Evolutionary conservation across 495 filamentous ascomycete genomes (phyloP), one percentile per base, ranked within the genome.

Genomic region (Hypoxylon fuscum): DNA sequence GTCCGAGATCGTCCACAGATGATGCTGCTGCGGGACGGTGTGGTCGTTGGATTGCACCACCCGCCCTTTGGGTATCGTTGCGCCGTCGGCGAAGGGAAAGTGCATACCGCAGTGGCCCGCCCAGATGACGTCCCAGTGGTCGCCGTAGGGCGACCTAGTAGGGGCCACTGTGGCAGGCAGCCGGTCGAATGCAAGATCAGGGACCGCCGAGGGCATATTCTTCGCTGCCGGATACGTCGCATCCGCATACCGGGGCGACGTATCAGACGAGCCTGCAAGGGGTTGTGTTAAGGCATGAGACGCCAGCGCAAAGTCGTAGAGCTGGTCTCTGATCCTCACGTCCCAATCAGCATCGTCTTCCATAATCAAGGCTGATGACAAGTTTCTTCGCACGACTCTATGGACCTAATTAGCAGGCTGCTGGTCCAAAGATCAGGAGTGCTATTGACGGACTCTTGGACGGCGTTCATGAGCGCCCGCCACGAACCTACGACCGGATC

Each of bases 331-430:
- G 44, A 87, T 69, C 21, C 72, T 64, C 10, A 85, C 67, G 46
- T 85, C 82, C 83, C 84, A 87, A 63, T 85, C 84, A 5, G 76
- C 76, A 48, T 86, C 84, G 45, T 87, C 84, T 70, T 87, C 84
- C 27, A 86, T 55, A 7, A 86, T 79, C 7, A 87, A 62, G 3
- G 83, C 83, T 0, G 80, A 78, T 0, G 76, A 69, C 5, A 83
- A 56, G 12, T 72, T 68, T 45, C 79, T 72, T 8, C 75, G 66
- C 15, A 85, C 75, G 9, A 86, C 70, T 18, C 77, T 79, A 34
- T 1, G 3, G 9, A 8, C 0, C 18, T 15, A 27, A 21, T 63
- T 12, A 55, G 29, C 50, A 54, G 66, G 22, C 9, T 45, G n/a
- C n/a, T n/a, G n/a, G n/a, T n/a, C n/a, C n/a, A n/a, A n/a, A n/a